Percentiles rank a stretch among this genome's conserved stretches.
Conservation (phyloP, 768 basidiomycete genomes). For the Trichaptum fuscoviolaceum region DNA sequence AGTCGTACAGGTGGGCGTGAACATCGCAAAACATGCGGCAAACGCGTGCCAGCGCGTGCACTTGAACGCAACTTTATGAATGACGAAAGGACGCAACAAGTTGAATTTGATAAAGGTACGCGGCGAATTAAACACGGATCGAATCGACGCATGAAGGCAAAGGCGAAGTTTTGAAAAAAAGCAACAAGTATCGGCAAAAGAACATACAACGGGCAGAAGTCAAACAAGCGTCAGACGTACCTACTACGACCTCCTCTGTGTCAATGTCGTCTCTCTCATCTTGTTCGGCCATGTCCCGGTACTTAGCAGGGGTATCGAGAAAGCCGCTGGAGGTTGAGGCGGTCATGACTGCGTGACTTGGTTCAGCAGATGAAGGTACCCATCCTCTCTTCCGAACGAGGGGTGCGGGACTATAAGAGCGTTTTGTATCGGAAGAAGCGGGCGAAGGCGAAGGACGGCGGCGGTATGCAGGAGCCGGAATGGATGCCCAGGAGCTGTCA, state of each 20-base stretch:
- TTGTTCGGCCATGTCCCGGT: constrained; percentile 33
- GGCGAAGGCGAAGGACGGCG: constrained; percentile 31
- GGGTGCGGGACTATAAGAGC: constrained; percentile 18
- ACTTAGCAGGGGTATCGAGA: constrained; percentile 64
- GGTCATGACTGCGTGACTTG: constrained; percentile 46
- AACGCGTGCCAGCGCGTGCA: constrained; percentile 1
- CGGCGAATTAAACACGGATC: neutral
- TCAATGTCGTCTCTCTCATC: constrained; percentile 30
- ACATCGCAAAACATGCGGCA: neutral
- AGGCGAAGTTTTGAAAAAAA: neutral
- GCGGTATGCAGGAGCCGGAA: constrained; percentile 5
- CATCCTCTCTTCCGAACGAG: constrained; percentile 63
- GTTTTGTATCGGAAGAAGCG: constrained; percentile 21
- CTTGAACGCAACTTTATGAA: constrained; percentile 4
- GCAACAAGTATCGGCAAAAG: neutral
- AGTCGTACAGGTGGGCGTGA: neutral
- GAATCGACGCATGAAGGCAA: neutral
- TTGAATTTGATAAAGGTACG: constrained; percentile 1
- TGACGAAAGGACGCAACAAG: no score
- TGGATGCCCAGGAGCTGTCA: constrained; percentile 19
- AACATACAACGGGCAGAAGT: neutral
- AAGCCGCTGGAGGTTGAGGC: constrained; percentile 56
- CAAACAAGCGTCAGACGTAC: neutral
- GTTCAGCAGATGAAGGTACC: constrained; percentile 58
- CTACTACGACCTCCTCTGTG: constrained; percentile 37